These are phyloP conservation scores for Selenicereus undatus DNA, from an alignment of 148 eudicot species.

Conservation along the genomic window DNA sequence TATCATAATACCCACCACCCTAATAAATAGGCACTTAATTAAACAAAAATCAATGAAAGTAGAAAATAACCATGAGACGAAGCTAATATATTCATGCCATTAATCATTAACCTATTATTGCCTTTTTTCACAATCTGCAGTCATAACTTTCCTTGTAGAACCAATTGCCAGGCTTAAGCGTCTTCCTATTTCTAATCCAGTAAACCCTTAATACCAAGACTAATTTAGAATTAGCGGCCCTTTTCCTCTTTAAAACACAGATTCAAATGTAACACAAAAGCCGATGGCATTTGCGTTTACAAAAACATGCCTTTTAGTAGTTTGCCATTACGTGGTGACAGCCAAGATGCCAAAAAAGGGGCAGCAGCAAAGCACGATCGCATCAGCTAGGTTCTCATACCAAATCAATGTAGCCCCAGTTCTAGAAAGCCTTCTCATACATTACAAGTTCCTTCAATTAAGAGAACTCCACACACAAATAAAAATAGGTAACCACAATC, in stretches of 20 bases:
- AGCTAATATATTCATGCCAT: background rate
- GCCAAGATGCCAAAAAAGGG: too few species aligned
- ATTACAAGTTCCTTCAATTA: too few species aligned
- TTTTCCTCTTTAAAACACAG: background rate
- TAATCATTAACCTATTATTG: background rate
- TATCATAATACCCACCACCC: background rate
- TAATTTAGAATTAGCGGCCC: background rate
- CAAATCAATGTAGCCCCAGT: too few species aligned
- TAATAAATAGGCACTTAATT: background rate
- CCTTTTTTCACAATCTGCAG: background rate
- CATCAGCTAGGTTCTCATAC: too few species aligned
- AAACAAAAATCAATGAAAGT: background rate
- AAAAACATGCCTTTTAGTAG: too few species aligned
- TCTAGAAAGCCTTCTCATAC: too few species aligned
- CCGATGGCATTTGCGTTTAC: background rate
- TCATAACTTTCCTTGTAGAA: too few species aligned
- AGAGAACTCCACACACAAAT: background rate
- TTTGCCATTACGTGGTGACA: too few species aligned
- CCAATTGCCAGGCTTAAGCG: background rate
- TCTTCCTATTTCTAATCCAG: background rate
- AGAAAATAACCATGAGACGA: background rate
- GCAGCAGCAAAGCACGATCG: too few species aligned
- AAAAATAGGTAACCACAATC: background rate
- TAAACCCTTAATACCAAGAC: background rate
- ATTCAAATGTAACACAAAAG: background rate